A percentile compares a stretch with the other conserved stretches of the same genome.
phyloP scores from a whole-genome alignment of 1,284 basidiomycete species.

The Cutaneotrichosporon sp. region DNA sequence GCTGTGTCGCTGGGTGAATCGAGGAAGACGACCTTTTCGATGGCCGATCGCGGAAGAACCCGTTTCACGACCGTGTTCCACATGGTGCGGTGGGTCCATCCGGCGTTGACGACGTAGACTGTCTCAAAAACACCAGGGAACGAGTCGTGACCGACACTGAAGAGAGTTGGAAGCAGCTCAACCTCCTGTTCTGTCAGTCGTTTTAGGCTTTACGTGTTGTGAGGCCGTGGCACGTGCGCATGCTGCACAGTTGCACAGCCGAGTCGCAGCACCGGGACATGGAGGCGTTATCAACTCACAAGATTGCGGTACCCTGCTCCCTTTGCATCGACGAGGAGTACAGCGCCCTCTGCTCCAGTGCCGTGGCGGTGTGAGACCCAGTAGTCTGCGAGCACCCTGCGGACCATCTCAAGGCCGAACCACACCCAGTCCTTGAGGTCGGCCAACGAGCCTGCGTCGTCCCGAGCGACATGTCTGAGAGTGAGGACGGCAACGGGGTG shows the following conservation, averaged over 20 bases:
- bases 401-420: conserved; percentile 41
- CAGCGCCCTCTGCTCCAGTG: conserved; percentile 35
- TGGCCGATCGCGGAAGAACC: conserved; percentile 48
- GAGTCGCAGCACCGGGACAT: no score
- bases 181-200: conserved; percentile 35
- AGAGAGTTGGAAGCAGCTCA: conserved; percentile 43
- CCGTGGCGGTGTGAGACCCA: conserved; percentile 25
- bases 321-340: conserved; percentile 41
- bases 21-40: conserved; percentile 50
- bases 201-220: no score
- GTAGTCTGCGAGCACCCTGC: conserved; percentile 34
- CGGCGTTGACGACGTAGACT: conserved; percentile 51
- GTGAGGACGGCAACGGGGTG: conserved; percentile 42
- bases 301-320: conserved; percentile 46
- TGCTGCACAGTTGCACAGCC: no score
- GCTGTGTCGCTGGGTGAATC: conserved; percentile 24
- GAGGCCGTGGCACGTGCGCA: no score
- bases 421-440: conserved; percentile 43
- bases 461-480: conserved; percentile 31
- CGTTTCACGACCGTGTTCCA: conserved; percentile 51
- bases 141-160: conserved; percentile 40
- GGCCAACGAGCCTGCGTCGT: conserved; percentile 32
- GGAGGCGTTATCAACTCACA: conserved; percentile 24
- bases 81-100: conserved; percentile 52
- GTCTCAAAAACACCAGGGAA: conserved; percentile 46